phyloP scores from a whole-genome alignment of 345 rosid genomes.

The Heritiera fomes region DNA sequence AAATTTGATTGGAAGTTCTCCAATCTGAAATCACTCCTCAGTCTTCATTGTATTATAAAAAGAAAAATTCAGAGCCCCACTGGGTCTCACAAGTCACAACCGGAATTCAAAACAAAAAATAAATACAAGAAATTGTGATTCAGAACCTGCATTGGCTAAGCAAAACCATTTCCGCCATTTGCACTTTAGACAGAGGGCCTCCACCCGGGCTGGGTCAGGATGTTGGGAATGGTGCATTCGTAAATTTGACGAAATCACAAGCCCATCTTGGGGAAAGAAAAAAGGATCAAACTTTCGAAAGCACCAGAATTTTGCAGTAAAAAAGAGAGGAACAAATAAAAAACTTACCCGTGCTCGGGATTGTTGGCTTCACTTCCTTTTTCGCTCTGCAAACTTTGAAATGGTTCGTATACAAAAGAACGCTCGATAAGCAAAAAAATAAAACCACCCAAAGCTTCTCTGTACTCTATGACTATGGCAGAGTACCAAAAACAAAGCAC shows the following conservation, averaged over 20 bases:
- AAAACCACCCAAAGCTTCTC: neutral
- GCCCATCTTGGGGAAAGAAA: neutral
- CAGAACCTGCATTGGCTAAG: too few species aligned
- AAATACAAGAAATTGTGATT: too few species aligned
- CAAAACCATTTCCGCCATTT: too few species aligned
- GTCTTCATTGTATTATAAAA: too few species aligned
- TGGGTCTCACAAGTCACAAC: too few species aligned
- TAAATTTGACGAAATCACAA: slow-evolving; percentile 6
- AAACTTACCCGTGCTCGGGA: neutral
- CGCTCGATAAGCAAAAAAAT: neutral
- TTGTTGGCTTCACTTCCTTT: slow-evolving; percentile 1
- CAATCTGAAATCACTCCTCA: too few species aligned
- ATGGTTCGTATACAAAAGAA: slow-evolving; percentile 1
- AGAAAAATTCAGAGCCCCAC: too few species aligned
- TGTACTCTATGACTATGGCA: slow-evolving; percentile 1
- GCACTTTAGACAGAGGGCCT: neutral
- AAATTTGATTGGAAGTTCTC: too few species aligned
- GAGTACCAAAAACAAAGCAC: slow-evolving; percentile 19
- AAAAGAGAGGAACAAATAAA: neutral
- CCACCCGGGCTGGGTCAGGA: neutral
- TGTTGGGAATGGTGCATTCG: neutral
- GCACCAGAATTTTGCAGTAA: slow-evolving; percentile 12
- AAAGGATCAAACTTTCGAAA: slow-evolving; percentile 14
- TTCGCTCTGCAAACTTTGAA: slow-evolving; percentile 12
- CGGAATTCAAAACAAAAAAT: too few species aligned